These are phyloP conservation scores for Agastache rugosa DNA, from an alignment of 257 asterid genomes.

Conservation along the genomic window DNA sequence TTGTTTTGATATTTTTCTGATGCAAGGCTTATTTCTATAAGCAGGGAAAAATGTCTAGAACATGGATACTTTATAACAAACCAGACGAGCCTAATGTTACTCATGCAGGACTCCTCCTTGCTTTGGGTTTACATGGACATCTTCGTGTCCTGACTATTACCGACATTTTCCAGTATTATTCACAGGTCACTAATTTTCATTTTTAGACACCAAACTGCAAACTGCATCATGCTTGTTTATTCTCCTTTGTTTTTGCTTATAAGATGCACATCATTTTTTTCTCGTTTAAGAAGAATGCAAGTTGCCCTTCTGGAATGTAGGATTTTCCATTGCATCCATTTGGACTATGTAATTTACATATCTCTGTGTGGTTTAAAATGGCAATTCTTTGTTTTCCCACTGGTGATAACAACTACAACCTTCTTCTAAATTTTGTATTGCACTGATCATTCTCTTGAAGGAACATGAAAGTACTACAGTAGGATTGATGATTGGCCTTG, in stretches of 20 bases:
- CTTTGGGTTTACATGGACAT: slow-evolving; percentile 97
- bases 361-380: background rate
- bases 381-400: background rate
- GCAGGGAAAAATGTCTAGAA: slow-evolving; percentile 96
- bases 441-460: slow-evolving; percentile 43
- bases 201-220: slow-evolving; percentile 4
- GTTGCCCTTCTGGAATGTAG: background rate
- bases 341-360: slow-evolving; percentile 14
- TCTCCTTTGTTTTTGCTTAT: background rate
- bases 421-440: background rate
- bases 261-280: background rate
- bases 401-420: slow-evolving; percentile 4
- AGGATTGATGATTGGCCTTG: slow-evolving; percentile 98
- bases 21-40: slow-evolving; percentile 6
- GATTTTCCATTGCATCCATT: slow-evolving; percentile 1
- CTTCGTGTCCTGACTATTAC: slow-evolving; percentile 77
- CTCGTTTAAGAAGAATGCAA: slow-evolving; percentile 26
- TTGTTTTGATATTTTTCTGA: slow-evolving; percentile 25
- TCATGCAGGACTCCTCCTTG: slow-evolving; percentile 97
- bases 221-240: slow-evolving; percentile 19
- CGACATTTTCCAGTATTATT: slow-evolving; percentile 84
- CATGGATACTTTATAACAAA: slow-evolving; percentile 93
- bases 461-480: slow-evolving; percentile 97
- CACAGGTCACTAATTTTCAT: slow-evolving; percentile 60
- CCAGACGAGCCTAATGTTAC: slow-evolving; percentile 94